Base-by-base conservation (phyloP, 371 early-diverging fungal species). In the Phascolomyces articulosus region DNA sequence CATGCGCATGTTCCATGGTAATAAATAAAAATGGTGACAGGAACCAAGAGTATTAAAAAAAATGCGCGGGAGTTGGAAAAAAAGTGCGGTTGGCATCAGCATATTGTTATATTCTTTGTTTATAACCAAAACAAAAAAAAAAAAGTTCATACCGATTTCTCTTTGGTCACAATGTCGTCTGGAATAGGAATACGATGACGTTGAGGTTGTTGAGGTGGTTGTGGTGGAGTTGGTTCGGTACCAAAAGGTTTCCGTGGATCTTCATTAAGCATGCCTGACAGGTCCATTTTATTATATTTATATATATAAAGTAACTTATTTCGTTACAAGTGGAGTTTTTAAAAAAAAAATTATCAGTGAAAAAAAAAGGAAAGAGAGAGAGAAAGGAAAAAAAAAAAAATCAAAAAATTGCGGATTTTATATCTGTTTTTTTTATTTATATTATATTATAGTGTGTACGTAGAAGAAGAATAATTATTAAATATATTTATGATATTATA, bases 261-360 rank as follows among this genome's bases (percentile, higher is more conserved):
- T 7, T 51, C 51, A 51, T 51, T 51, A 24, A 51, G 51, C 51
- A 51, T 51, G 21, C 51, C 51, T 51, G 51, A 51, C 51, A 51
- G 51, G 51, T 51, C 51, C 51, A 51, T 51, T 18, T 24, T 51
- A 13, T 38, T n/a, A n/a, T n/a, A n/a, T n/a, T n/a, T n/a, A n/a
- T n/a, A 34, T 34, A 31, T 31, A 34, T 34, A 34, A 34, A 34
- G 34, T 34, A 34, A 34, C 34, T 34, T 34, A 9, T 47, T 44
- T 44, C 15, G 4, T 47, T 16, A 6, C 6, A 16, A 47, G 51
- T 24, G 51, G 51, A 51, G 51, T 51, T 51, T 11, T 4, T n/a
- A 47, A 6, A 44, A 4, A 44, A 20, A 8, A 34, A 9, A 34
- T 34, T 9, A 34, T 9, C 6, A 34, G 11, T 9, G 9, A 31